Percentiles rank a stretch among this genome's conserved stretches.
These are phyloP conservation scores for Platanthera zijinensis DNA, from an alignment of 106 monocot species.

Conservation along the genomic window DNA sequence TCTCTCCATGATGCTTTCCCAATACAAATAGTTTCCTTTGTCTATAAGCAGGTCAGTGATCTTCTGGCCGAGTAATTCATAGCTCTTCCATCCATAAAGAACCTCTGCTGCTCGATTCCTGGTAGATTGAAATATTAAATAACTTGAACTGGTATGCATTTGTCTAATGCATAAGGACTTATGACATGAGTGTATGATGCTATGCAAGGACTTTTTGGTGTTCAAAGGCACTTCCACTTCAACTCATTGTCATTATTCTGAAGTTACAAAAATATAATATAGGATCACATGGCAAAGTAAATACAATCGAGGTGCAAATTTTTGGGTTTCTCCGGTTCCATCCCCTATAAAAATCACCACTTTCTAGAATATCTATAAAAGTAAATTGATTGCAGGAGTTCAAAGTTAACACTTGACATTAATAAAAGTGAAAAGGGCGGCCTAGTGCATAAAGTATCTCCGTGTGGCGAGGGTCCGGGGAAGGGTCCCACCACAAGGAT, in stretches of 20 bases:
- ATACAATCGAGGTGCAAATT: not conserved
- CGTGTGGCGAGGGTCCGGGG: no score
- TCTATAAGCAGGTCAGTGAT: slow-evolving; percentile 24
- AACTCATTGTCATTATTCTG: not conserved
- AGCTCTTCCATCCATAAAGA: slow-evolving; percentile 37
- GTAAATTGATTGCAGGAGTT: not conserved
- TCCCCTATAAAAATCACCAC: not conserved
- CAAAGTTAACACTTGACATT: not conserved
- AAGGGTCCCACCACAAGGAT: no score
- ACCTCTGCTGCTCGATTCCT: slow-evolving; percentile 42
- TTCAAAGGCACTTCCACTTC: not conserved
- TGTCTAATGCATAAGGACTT: not conserved
- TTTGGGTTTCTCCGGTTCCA: not conserved
- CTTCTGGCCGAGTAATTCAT: slow-evolving; percentile 28
- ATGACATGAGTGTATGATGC: not conserved
- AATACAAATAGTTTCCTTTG: slow-evolving; percentile 1
- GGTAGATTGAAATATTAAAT: slow-evolving; percentile 9
- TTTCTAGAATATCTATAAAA: not conserved
- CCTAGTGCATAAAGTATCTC: not conserved
- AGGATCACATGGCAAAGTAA: not conserved
- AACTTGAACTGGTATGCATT: not conserved
- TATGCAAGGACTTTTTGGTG: not conserved
- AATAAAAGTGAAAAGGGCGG: not conserved
- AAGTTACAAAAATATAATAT: not conserved
- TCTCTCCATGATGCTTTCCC: slow-evolving; percentile 15